Percentiles rank a stretch among this genome's conserved stretches.
These are phyloP conservation scores for Arachis monticola DNA, from an alignment of 331 rosid species.

Conservation along the genomic window DNA sequence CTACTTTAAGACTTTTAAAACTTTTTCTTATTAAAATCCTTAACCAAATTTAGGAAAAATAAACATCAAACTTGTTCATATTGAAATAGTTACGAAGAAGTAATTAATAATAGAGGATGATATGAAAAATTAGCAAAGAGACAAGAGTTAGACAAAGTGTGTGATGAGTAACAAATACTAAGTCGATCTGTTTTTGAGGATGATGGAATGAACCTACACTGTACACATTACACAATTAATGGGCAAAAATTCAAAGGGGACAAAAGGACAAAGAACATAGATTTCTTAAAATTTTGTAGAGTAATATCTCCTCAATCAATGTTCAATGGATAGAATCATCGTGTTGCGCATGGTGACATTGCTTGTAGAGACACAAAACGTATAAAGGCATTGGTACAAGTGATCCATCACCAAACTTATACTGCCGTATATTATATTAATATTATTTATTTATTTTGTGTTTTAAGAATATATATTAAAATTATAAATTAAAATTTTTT, in stretches of 20 bases:
- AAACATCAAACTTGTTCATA: too few species aligned
- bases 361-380: slow-evolving; percentile 41
- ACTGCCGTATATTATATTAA: slow-evolving; percentile 29
- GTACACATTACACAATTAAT: slow-evolving; percentile 43
- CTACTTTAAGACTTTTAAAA: neutral
- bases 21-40: too few species aligned
- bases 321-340: slow-evolving; percentile 61
- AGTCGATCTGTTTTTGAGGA: slow-evolving; percentile 24
- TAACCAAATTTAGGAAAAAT: too few species aligned
- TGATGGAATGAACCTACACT: slow-evolving; percentile 55
- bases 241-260: slow-evolving; percentile 31
- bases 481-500: too few species aligned
- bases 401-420: slow-evolving; percentile 39
- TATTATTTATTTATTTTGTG: too few species aligned
- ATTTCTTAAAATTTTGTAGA: slow-evolving; percentile 38
- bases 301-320: slow-evolving; percentile 36
- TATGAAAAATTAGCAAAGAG: slow-evolving; percentile 25
- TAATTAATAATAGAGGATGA: slow-evolving; percentile 19
- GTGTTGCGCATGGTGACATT: slow-evolving; percentile 55
- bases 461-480: too few species aligned
- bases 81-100: too few species aligned
- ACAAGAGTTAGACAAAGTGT: slow-evolving; percentile 47
- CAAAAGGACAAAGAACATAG: slow-evolving; percentile 32
- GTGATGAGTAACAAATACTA: slow-evolving; percentile 24
- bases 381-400: slow-evolving; percentile 35